Evolutionary conservation across 192 early-diverging fungal species (phyloP), one percentile per base, ranked within the genome.

Genomic region (Funneliformis mosseae): DNA sequence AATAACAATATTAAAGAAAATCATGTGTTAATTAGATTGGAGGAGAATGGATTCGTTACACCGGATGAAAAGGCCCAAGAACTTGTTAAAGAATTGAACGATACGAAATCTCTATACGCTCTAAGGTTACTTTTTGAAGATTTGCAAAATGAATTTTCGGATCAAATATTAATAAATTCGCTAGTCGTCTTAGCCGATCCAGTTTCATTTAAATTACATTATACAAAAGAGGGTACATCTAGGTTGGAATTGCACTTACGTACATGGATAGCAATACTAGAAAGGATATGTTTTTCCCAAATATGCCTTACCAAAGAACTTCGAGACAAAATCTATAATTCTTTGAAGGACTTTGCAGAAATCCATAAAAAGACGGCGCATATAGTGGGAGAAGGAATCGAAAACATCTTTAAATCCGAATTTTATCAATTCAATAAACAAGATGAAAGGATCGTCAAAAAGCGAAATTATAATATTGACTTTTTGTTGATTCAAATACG

Each of bases 381-480:
- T 12, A 5, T 68, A 8, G n/a, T 39, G 5, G 27, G 28, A 9
- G 23, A 68, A 28, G 27, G 27, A 28, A 3, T 33, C 0, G 33
- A 33, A 33, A 33, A 33, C 3, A 33, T 2, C 3, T 33, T 33
- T 33, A 33, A 33, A 3, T 3, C 33, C 3, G 3, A 33, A 33
- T 33, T 3, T 33, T 2, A 33, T 33, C 33, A 33, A 33, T 33
- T 27, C 27, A 68, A 27, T 10, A 14, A 74, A 3, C 8, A 50
- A 46, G 3, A 25, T 25, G 21, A 18, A 23, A 45, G 48, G 9
- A 10, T 46, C 12, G 42, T 23, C 3, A 33, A 3, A 33, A 33
- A 33, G 3, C 0, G 33, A 33, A 33, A 74, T 39, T 74, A 74
- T 50, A 74, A 74, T 48, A 74, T 74, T 50, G 42, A 74, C 48